These are phyloP conservation scores for Mycena alexandri DNA, from an alignment of 768 basidiomycete genomes.

Conservation along the genomic window DNA sequence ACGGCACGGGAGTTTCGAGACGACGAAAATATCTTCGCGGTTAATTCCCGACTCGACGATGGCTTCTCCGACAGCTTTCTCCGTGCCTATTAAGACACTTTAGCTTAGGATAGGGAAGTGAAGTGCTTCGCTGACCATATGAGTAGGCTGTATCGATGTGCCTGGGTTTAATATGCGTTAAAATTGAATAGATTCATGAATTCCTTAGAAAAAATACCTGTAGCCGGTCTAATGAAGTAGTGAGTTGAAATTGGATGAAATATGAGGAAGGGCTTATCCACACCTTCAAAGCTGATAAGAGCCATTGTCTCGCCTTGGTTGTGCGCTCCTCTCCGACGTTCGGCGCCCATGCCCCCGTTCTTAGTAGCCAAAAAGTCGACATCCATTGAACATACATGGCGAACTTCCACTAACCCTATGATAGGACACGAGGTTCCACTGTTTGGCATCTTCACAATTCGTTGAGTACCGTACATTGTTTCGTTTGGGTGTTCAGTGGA, in stretches of 20 bases:
- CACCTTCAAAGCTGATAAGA: conserved; percentile 47
- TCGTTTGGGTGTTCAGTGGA: neutral
- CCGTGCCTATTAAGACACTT: conserved; percentile 40
- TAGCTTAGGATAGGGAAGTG: neutral
- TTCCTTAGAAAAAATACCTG: conserved; percentile 10
- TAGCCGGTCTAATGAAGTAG: conserved; percentile 26
- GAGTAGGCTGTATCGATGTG: conserved; percentile 42
- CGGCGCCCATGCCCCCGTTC: conserved; percentile 35
- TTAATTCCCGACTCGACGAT: conserved; percentile 52
- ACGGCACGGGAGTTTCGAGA: conserved; percentile 55
- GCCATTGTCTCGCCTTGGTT: conserved; percentile 42
- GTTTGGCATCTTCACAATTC: conserved; percentile 34
- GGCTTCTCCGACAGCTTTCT: conserved; percentile 52
- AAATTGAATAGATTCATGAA: neutral
- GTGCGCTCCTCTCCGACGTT: conserved; percentile 36
- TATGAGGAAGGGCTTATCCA: neutral
- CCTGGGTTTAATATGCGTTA: conserved; percentile 18
- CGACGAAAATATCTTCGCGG: conserved; percentile 54
- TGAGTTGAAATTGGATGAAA: conserved; percentile 1
- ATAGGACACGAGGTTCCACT: conserved; percentile 34
- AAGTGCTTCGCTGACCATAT: conserved; percentile 31
- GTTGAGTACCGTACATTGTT: conserved; percentile 23
- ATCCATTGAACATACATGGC: neutral
- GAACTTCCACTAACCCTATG: conserved; percentile 26
- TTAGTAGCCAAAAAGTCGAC: neutral